Evolutionary conservation across 192 early-diverging fungal genomes (phyloP).

Genomic region (Rhizophlyctis rosea): DNA sequence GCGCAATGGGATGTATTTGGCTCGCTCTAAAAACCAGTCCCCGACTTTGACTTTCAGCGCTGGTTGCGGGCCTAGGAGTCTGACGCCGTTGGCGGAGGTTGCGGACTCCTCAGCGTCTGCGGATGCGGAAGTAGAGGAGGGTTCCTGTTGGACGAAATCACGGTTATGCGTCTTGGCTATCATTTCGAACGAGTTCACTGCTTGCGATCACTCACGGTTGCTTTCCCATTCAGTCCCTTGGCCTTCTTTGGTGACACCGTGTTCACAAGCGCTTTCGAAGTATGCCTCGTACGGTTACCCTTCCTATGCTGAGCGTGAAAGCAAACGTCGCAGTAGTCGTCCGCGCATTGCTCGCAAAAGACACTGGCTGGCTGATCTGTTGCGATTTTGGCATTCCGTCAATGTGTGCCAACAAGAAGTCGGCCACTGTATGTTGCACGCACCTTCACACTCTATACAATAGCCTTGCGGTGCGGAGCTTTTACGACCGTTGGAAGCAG

Average conservation of each 20-base stretch:
- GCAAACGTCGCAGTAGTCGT: constrained; percentile 90
- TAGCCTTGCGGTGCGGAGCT: constrained; percentile 63
- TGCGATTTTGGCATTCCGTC: background rate
- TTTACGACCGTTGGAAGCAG: background rate
- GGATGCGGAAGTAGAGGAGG: too few species aligned
- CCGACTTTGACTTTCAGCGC: constrained; percentile 44
- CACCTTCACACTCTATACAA: constrained; percentile 81
- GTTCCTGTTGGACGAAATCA: too few species aligned
- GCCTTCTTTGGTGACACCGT: constrained; percentile 1
- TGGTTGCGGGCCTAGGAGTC: constrained; percentile 19
- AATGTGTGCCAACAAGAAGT: background rate
- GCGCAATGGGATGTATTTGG: constrained; percentile 94
- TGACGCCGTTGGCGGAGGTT: background rate
- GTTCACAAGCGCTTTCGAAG: constrained; percentile 20
- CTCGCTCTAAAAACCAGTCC: constrained; percentile 80
- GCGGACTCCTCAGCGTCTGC: background rate
- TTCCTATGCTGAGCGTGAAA: constrained; percentile 54
- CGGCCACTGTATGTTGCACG: background rate
- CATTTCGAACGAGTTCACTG: too few species aligned
- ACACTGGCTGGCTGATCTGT: constrained; percentile 54
- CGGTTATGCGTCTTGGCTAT: too few species aligned
- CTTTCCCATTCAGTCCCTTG: constrained; percentile 8
- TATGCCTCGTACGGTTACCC: constrained; percentile 41
- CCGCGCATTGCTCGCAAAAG: constrained; percentile 80
- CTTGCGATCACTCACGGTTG: too few species aligned